phyloP scores from a whole-genome alignment of 371 early-diverging fungal genomes.

The Actinomucor elegans region DNA sequence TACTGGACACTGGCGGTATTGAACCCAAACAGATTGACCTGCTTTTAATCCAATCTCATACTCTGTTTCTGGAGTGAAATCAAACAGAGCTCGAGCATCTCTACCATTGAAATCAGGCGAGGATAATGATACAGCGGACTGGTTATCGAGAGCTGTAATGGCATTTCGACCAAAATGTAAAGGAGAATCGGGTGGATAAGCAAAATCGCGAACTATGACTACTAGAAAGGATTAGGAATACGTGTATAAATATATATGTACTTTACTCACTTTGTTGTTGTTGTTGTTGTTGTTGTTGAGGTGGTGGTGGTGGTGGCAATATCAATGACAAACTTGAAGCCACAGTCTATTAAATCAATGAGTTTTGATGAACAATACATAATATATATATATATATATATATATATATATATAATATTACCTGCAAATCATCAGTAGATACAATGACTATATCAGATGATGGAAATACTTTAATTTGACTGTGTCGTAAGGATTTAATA shows the following conservation, averaged over 20 bases:
- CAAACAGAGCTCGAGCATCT: slow-evolving; percentile 68
- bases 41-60: slow-evolving; percentile 66
- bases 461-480: slow-evolving; percentile 3
- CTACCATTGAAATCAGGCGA: slow-evolving; percentile 44
- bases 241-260: neutral
- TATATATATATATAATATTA: no score
- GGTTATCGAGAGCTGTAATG: neutral
- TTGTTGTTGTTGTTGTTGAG: neutral
- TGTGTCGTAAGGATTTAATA: neutral
- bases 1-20: slow-evolving; percentile 63
- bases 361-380: no score
- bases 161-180: slow-evolving; percentile 51
- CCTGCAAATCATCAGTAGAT: neutral
- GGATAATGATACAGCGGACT: slow-evolving; percentile 22
- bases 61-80: slow-evolving; percentile 71
- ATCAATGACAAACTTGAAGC: neutral
- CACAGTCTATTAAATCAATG: no score
- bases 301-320: neutral
- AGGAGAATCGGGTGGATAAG: slow-evolving; percentile 60
- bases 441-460: no score
- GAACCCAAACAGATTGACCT: slow-evolving; percentile 63
- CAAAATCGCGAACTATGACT: slow-evolving; percentile 68
- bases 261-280: neutral
- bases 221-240: neutral
- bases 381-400: no score